Evolutionary conservation across 2,329 filamentous ascomycete genomes (phyloP), one percentile per base, ranked within the genome.

Genomic region (Hypoxylon sp.): DNA sequence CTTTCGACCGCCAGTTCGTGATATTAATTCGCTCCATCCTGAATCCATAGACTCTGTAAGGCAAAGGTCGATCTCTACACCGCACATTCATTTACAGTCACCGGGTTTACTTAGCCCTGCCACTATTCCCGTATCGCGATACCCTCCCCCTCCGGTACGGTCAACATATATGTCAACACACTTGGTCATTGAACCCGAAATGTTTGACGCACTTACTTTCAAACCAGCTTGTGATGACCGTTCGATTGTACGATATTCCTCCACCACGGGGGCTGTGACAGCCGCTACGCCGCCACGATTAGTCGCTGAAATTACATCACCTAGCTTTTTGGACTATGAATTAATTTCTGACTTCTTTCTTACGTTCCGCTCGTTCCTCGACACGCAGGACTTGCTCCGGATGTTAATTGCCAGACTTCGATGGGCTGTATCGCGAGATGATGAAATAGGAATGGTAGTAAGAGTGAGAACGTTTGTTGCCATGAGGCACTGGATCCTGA

Each of bases 321-420:
- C 96, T 14, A 94, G 90, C 54, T 98, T 98, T 78, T 89, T 99
- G 76, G 95, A 99, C 79, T 99, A 99, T 78, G 95, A 98, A 76
- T 86, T 99, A 4, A 88, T 99, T 3, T 98, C 96, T 0, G 96
- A 99, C 79, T 99, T 99, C 81, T 99, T 99, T 76, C 87, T 99
- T 22, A 98, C 96, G 0, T 99, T 94, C 77, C 92, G 96, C 53
- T 88, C 92, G 2, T 99, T 98, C 77, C 84, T 99, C 66, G 90
- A 93, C 11, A 85, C 92, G 0, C 84, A 86, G 19, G 91, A 95
- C 74, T 85, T 99, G 3, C 86, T 97, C 22, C 89, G 90, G 51
- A 94, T 97, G 85, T 85, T 99, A 14, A 86, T 98, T 69, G 91
- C 94, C 1, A 89, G 96, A 17, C 82, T 99, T 58, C 87, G 90